phyloP scores from a whole-genome alignment of 352 stramenopile species.

The Sclerospora graminicola region DNA sequence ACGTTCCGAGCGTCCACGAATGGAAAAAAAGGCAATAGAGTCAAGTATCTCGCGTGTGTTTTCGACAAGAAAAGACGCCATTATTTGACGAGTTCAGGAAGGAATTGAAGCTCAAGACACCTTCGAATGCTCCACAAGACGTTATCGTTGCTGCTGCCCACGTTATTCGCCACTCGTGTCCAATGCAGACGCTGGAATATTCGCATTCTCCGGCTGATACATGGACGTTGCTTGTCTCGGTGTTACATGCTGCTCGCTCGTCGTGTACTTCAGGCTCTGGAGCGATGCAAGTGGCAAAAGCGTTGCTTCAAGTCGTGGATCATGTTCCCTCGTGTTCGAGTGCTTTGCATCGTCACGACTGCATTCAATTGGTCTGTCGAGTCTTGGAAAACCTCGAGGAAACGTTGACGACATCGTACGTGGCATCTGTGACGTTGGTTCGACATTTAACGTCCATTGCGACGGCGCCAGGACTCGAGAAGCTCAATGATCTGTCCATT shows the following conservation, averaged over 20 bases:
- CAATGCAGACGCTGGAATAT: not conserved
- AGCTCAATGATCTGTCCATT: conserved; percentile 12
- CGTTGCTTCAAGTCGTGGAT: conserved; percentile 29
- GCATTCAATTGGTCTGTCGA: conserved; percentile 35
- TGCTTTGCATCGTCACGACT: conserved; percentile 29
- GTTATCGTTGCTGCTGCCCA: conserved; percentile 17
- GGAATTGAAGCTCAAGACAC: too few species aligned
- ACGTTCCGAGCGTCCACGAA: too few species aligned
- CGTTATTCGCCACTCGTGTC: conserved; percentile 7
- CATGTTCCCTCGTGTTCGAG: conserved; percentile 32
- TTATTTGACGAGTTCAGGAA: too few species aligned
- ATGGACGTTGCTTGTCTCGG: conserved; percentile 35
- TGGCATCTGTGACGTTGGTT: conserved; percentile 26
- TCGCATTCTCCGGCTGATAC: conserved; percentile 10
- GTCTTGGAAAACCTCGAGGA: conserved; percentile 28
- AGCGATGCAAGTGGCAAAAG: conserved; percentile 26
- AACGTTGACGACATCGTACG: conserved; percentile 22
- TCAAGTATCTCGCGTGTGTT: too few species aligned
- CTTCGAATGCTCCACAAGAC: not conserved
- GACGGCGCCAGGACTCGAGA: conserved; percentile 9
- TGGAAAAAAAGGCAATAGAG: too few species aligned
- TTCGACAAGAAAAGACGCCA: too few species aligned
- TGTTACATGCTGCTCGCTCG: conserved; percentile 37
- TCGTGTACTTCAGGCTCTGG: conserved; percentile 34
- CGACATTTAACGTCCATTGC: conserved; percentile 20